These are phyloP conservation scores for Onygenales sp. DNA, from an alignment of 2,329 filamentous ascomycete genomes.

Conservation along the genomic window DNA sequence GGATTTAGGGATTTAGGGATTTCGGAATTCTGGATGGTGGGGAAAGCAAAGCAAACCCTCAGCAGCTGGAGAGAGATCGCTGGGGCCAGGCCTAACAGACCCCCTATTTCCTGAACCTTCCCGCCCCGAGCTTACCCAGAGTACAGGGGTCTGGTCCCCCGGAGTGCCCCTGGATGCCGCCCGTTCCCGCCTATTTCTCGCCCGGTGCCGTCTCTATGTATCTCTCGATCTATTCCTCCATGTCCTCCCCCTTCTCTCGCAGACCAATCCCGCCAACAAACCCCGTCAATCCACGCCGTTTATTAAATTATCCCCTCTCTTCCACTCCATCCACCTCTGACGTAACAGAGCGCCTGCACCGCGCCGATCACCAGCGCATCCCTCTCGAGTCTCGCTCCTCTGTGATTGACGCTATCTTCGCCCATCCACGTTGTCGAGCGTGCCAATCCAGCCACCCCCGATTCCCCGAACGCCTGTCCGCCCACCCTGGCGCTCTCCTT, in stretches of 20 bases:
- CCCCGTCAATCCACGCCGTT: not conserved
- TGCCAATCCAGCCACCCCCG: too few species aligned
- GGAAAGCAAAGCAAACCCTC: not conserved
- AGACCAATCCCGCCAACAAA: not conserved
- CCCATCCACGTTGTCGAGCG: not conserved
- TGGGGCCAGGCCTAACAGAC: not conserved
- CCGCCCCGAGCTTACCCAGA: not conserved
- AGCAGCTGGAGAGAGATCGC: not conserved
- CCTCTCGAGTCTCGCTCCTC: not conserved
- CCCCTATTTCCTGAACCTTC: not conserved
- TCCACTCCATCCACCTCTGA: not conserved
- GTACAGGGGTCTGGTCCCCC: not conserved
- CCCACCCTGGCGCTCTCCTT: too few species aligned
- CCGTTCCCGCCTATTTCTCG: not conserved
- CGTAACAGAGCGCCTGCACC: not conserved
- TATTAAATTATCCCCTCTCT: not conserved
- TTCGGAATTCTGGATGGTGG: not conserved
- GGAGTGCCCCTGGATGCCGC: not conserved
- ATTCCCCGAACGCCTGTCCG: too few species aligned
- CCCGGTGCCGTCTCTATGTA: not conserved
- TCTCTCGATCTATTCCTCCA: not conserved
- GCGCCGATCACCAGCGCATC: slow-evolving; percentile 1
- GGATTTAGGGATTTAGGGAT: too few species aligned
- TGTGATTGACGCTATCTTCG: too few species aligned
- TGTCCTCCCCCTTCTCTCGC: not conserved